phyloP scores from a whole-genome alignment of 331 rosid species.

The Cydonia oblonga region DNA sequence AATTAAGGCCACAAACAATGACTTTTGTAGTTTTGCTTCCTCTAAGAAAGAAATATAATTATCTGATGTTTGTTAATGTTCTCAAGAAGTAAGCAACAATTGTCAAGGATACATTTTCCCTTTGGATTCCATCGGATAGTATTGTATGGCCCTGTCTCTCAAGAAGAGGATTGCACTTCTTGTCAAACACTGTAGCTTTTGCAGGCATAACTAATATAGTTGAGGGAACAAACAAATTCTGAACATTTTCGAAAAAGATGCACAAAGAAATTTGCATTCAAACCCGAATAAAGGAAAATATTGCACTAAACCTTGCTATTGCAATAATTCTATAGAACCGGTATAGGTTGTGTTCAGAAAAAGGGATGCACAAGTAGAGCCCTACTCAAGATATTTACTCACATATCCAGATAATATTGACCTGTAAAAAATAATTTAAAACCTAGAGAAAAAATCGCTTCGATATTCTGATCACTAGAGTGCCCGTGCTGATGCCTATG shows the following conservation, averaged over 20 bases:
- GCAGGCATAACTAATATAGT: conserved; percentile 77
- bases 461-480: background rate
- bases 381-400: background rate
- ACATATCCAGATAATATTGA: background rate
- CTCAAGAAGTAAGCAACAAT: background rate
- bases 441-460: background rate
- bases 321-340: background rate
- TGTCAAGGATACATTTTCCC: conserved; percentile 72
- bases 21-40: background rate
- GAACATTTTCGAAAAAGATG: background rate
- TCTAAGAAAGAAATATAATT: background rate
- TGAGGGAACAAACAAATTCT: conserved; percentile 39
- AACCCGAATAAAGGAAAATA: background rate
- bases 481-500: background rate
- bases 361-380: background rate
- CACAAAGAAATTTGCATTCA: conserved; percentile 8
- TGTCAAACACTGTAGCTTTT: conserved; percentile 78
- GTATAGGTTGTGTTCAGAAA: background rate
- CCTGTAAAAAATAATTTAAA: background rate
- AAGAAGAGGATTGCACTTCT: conserved; percentile 88
- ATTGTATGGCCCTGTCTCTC: conserved; percentile 92
- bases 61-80: background rate
- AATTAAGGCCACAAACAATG: conserved; percentile 49
- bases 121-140: conserved; percentile 89
- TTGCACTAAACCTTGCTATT: background rate